These are phyloP conservation scores for Naganishia randhawae DNA, from an alignment of 768 basidiomycete species.

Conservation along the genomic window DNA sequence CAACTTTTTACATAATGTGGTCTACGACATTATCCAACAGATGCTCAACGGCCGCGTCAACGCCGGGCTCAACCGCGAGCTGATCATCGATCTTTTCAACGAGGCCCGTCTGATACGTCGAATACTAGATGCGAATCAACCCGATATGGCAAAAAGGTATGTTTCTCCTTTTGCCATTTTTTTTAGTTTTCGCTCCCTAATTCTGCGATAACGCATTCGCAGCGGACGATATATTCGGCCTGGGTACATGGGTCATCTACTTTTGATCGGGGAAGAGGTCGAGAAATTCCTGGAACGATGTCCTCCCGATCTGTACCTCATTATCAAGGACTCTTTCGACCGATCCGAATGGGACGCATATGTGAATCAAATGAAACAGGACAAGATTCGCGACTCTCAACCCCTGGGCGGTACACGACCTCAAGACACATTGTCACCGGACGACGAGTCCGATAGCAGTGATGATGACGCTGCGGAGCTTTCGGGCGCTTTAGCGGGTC, in stretches of 20 bases:
- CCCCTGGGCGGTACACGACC: constrained; percentile 65
- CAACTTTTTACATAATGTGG: constrained; percentile 93
- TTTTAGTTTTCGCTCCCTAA: background rate
- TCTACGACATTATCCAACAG: constrained; percentile 94
- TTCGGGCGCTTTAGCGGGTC: constrained; percentile 21
- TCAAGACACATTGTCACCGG: constrained; percentile 35
- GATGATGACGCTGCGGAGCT: constrained; percentile 31
- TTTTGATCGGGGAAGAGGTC: constrained; percentile 90
- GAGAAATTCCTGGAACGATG: constrained; percentile 83
- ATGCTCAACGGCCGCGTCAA: constrained; percentile 80
- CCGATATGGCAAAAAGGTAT: constrained; percentile 73
- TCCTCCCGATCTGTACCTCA: constrained; percentile 68
- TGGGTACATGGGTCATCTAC: constrained; percentile 96
- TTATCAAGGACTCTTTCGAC: constrained; percentile 66
- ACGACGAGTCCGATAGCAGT: constrained; percentile 34
- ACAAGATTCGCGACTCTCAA: constrained; percentile 72
- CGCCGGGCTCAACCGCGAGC: constrained; percentile 74
- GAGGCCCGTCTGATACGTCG: constrained; percentile 77
- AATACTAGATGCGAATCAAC: constrained; percentile 78
- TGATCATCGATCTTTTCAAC: constrained; percentile 78
- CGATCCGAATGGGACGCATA: constrained; percentile 84
- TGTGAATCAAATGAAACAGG: constrained; percentile 80
- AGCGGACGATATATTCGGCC: constrained; percentile 53
- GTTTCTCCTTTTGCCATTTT: constrained; percentile 21
- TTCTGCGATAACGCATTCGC: constrained; percentile 55